Base-by-base conservation (phyloP, 2,329 filamentous ascomycete species). In the Beauveria australis region DNA sequence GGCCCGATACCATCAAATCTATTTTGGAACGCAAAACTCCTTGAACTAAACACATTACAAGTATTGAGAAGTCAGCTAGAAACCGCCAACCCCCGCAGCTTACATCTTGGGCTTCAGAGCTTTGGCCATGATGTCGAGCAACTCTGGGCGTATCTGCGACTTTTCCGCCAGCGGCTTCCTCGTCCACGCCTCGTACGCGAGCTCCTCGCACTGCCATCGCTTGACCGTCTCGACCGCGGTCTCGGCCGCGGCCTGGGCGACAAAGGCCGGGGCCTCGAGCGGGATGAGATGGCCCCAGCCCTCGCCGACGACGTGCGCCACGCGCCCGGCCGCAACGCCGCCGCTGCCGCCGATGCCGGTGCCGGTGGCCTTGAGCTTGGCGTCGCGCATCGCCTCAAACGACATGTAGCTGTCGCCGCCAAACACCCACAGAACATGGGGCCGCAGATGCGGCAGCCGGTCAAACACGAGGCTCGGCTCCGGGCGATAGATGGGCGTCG, bases 251-350 rank as follows among this genome's bases (percentile, higher is more conserved):
- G 81, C 72, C 61, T 81, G 76, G 1, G 91, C 92, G 63, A 87
- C 89, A 67, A 83, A 78, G 2, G 68, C 76, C 0, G 89, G 89
- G 44, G 83, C 81, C 73, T 96, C 92, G 83, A 96, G 89, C 0
- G 92, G 88, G 30, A 97, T 83, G 47, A 97, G 73, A 72, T 97
- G 93, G 0, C 92, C 91, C 6, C 81, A 78, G 0, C 81, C 81
- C 30, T 87, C 75, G 8, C 94, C 73, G 18, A 84, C 77, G 5
- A 89, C 80, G 64, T 86, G 80, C 60, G 78, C 79, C 2, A 96
- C 92, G 51, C 85, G 78, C 0, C 89, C 90, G 14, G 81, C 81
- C n/a, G 74, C 72, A 4, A 71, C 77, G 53, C 88, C 82, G 19
- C 91, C 83, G 65, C 85, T 88, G 1, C 90, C 89, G 7, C 89